These are phyloP conservation scores for Phialophora chinensis DNA, from an alignment of 2,329 filamentous ascomycete species.

Conservation along the genomic window DNA sequence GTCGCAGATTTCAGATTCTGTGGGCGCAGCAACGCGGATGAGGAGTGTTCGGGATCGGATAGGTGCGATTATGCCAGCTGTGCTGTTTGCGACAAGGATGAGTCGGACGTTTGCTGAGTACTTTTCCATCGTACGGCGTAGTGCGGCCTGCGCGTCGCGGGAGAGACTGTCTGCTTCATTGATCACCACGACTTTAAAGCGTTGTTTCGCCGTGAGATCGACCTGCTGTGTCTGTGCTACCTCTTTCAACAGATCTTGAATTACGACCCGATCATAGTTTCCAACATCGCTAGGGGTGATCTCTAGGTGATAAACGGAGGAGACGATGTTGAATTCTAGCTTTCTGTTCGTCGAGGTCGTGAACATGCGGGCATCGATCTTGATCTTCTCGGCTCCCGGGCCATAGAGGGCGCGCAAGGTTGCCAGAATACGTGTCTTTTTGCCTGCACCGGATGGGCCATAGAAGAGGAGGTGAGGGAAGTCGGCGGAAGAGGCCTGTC, in stretches of 20 bases:
- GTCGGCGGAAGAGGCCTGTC: conserved; percentile 90
- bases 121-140: conserved; percentile 98
- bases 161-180: conserved; percentile 97
- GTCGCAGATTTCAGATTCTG: conserved; percentile 79
- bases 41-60: conserved; percentile 91
- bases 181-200: conserved; percentile 98
- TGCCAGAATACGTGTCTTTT: conserved; percentile 95
- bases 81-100: conserved; percentile 93
- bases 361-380: conserved; percentile 96
- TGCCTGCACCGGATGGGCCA: conserved; percentile 92
- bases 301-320: conserved; percentile 96
- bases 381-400: conserved; percentile 98
- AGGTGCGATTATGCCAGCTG: conserved; percentile 98
- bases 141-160: conserved; percentile 90
- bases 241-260: conserved; percentile 95
- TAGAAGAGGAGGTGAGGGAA: conserved; percentile 98
- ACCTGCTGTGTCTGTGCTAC: conserved; percentile 99
- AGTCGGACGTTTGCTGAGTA: conserved; percentile 93
- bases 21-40: conserved; percentile 88
- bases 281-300: conserved; percentile 98
- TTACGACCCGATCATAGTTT: conserved; percentile 92
- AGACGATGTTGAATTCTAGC: conserved; percentile 98
- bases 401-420: conserved; percentile 95
- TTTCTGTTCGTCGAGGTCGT: conserved; percentile 91
- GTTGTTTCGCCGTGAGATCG: conserved; percentile 86